phyloP scores from a whole-genome alignment of 1,284 basidiomycete species.

The Phylloboletellus chloephorus region DNA sequence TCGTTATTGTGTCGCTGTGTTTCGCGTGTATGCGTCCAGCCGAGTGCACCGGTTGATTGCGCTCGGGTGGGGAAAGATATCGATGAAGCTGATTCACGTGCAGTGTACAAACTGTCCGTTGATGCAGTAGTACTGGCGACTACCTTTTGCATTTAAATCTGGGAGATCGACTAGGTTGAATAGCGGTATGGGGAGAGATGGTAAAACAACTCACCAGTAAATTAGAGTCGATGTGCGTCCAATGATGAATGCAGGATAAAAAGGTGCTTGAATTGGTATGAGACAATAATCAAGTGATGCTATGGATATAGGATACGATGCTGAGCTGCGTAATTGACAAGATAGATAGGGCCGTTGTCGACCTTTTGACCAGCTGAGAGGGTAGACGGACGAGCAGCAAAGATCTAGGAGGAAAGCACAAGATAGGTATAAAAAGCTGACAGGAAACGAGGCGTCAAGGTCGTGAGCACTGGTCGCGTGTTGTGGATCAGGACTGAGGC shows the following conservation, averaged over 20 bases:
- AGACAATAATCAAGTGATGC: conserved; percentile 47
- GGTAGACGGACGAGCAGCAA: conserved; percentile 32
- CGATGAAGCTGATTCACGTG: conserved; percentile 34
- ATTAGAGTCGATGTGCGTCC: conserved; percentile 49
- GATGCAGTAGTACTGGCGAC: conserved; percentile 33
- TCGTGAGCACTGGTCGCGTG: conserved; percentile 46
- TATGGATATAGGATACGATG: conserved; percentile 39
- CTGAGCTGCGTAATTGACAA: conserved; percentile 39
- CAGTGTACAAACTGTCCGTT: conserved; percentile 32
- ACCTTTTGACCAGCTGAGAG: conserved; percentile 34
- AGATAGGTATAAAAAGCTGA: conserved; percentile 62
- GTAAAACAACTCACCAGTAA: conserved; percentile 48
- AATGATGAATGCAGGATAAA: conserved; percentile 45
- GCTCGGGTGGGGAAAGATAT: conserved; percentile 29
- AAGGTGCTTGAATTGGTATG: conserved; percentile 39
- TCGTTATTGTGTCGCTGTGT: conserved; percentile 21
- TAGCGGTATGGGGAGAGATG: conserved; percentile 14
- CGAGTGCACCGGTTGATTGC: conserved; percentile 27
- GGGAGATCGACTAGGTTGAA: conserved; percentile 23
- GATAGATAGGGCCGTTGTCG: conserved; percentile 42
- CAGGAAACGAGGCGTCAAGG: conserved; percentile 36
- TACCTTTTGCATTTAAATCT: conserved; percentile 38
- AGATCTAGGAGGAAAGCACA: conserved; percentile 38
- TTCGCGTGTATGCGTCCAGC: conserved; percentile 31
- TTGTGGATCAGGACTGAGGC: conserved; percentile 34